phyloP scores from a whole-genome alignment of 2,329 filamentous ascomycete species.

The Plectosphaerella cucumerina region DNA sequence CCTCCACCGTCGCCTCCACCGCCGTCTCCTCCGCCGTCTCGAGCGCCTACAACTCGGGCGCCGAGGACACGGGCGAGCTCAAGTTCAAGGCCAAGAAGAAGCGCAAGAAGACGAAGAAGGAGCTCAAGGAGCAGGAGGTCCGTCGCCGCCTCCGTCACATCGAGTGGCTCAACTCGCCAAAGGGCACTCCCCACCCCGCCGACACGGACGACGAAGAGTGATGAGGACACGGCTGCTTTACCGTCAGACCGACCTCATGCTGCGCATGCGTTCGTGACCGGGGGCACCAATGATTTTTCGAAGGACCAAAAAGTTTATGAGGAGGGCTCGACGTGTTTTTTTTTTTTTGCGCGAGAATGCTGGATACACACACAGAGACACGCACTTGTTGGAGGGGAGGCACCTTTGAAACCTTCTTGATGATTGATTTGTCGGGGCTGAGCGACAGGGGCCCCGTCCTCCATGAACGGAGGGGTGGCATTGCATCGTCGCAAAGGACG shows the following conservation, averaged over 20 bases:
- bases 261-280: background rate
- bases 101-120: slow-evolving; percentile 98
- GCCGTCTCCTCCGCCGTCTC: slow-evolving; percentile 51
- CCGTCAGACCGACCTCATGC: background rate
- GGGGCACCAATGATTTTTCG: background rate
- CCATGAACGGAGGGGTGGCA: too few species aligned
- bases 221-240: slow-evolving; percentile 4
- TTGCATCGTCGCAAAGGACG: background rate
- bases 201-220: slow-evolving; percentile 74
- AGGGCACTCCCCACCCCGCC: slow-evolving; percentile 72
- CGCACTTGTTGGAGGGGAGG: too few species aligned
- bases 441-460: background rate
- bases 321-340: background rate
- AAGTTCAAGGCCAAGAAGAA: slow-evolving; percentile 90
- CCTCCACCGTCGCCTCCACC: slow-evolving; percentile 52
- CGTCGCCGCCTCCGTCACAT: slow-evolving; percentile 83
- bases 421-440: too few species aligned
- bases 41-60: slow-evolving; percentile 73
- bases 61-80: slow-evolving; percentile 73
- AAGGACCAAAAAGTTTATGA: background rate
- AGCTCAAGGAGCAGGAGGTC: slow-evolving; percentile 89
- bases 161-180: slow-evolving; percentile 78
- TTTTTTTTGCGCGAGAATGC: background rate
- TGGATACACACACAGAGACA: too few species aligned
- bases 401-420: too few species aligned